phyloP scores from a whole-genome alignment of 2,329 filamentous ascomycete species.

The Phialocephala subalpina region DNA sequence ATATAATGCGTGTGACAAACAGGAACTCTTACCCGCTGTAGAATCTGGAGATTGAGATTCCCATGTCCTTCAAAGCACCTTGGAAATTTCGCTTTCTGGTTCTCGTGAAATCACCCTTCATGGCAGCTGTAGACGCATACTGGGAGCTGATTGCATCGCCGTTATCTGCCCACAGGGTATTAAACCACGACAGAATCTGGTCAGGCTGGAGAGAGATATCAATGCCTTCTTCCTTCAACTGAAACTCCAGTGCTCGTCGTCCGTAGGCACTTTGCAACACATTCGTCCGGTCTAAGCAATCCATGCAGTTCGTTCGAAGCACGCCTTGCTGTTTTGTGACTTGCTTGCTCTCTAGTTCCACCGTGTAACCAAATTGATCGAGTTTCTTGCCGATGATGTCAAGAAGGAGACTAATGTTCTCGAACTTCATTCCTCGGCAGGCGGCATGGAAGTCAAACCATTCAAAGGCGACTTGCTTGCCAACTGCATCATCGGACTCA shows the following conservation, averaged over 20 bases:
- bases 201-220: slow-evolving; percentile 79
- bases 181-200: slow-evolving; percentile 90
- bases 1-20: neutral
- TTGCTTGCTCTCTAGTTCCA: slow-evolving; percentile 56
- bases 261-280: slow-evolving; percentile 94
- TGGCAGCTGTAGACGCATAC: slow-evolving; percentile 92
- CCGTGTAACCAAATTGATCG: slow-evolving; percentile 75
- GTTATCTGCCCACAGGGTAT: slow-evolving; percentile 96
- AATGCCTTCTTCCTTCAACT: slow-evolving; percentile 79
- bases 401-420: slow-evolving; percentile 86
- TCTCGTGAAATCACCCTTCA: slow-evolving; percentile 96
- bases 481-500: slow-evolving; percentile 60
- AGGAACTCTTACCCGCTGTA: slow-evolving; percentile 65
- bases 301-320: slow-evolving; percentile 97
- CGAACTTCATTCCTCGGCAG: slow-evolving; percentile 96
- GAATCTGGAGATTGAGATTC: slow-evolving; percentile 82
- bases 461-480: slow-evolving; percentile 71
- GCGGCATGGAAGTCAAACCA: slow-evolving; percentile 98
- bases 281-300: slow-evolving; percentile 95
- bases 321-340: slow-evolving; percentile 72
- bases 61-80: slow-evolving; percentile 90
- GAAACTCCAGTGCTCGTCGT: slow-evolving; percentile 80
- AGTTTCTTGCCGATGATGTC: slow-evolving; percentile 73
- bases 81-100: slow-evolving; percentile 90
- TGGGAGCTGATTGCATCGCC: slow-evolving; percentile 95